Evolutionary conservation across 352 stramenopile genomes (phyloP), one percentile per base, ranked within the genome.

Genomic region (Phytophthora foliorum): DNA sequence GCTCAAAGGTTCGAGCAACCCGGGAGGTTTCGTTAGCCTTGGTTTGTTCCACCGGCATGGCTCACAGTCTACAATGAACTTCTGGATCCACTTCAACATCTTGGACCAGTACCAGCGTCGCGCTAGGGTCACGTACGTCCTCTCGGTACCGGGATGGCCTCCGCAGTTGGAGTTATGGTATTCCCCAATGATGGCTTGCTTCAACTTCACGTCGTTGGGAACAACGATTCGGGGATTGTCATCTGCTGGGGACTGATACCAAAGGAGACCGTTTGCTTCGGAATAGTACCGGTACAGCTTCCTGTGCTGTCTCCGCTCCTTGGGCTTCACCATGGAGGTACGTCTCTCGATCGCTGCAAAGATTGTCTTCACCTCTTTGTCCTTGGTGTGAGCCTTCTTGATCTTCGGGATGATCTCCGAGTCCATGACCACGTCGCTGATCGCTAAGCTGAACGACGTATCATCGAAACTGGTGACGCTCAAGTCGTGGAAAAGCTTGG

Each of bases 401-500:
- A 49, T 63, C 13, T 4, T 36, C 0, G 6, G 34, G 9, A 55
- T 25, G 7, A 63, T 11, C 13, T 46, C 31, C 16, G 17, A 13
- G 6, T 63, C 9, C 0, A 11, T 29, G 0, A 22, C 10, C 2
- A 55, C 22, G 38, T 55, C 21, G 31, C 29, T 34, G 31, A 63
- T 55, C 13, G 19, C 31, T 4, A 63, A 19, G 16, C 42, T 55
- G 29, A 55, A 56, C 2, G 44, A 56, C 3, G 44, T 57, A 10
- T 57, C 48, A 17, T 67, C 27, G 3, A 69, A 61, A 4, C 46
- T 70, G 6, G 45, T 65, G 7, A 60, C 63, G 6, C 45, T 38
- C 19, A 70, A 42, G 14, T 59, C 63, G 27, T 70, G 63, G 22
- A 70, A 70, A 17, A 32, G 60, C 48, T 65, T 65, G 0, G 63